phyloP scores from a whole-genome alignment of 768 basidiomycete species.

The Phaeolepiota aurea region DNA sequence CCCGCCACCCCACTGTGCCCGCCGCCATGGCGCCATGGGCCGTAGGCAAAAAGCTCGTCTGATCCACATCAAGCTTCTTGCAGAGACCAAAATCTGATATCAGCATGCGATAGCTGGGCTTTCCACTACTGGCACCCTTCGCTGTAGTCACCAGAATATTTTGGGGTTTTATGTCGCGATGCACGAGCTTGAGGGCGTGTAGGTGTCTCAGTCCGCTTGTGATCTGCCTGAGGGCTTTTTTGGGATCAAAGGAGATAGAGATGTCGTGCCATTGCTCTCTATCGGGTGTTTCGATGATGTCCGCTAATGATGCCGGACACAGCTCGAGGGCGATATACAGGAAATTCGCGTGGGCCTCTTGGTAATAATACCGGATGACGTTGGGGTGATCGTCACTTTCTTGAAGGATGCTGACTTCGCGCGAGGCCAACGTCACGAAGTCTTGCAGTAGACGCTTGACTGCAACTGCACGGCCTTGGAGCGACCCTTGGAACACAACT shows the following conservation, averaged over 20 bases:
- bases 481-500: slow-evolving; percentile 86
- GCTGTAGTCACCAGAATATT: slow-evolving; percentile 85
- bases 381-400: slow-evolving; percentile 98
- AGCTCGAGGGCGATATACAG: slow-evolving; percentile 97
- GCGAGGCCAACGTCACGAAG: slow-evolving; percentile 88
- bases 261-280: slow-evolving; percentile 66
- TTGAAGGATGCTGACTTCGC: slow-evolving; percentile 91
- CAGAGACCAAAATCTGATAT: slow-evolving; percentile 98
- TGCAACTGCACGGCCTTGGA: slow-evolving; percentile 98
- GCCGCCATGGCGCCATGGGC: slow-evolving; percentile 83
- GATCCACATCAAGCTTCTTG: slow-evolving; percentile 90
- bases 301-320: slow-evolving; percentile 84
- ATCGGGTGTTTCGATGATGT: slow-evolving; percentile 76
- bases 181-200: slow-evolving; percentile 92
- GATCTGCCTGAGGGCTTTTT: slow-evolving; percentile 82
- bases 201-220: slow-evolving; percentile 84
- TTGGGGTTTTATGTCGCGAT: slow-evolving; percentile 97
- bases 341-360: slow-evolving; percentile 89
- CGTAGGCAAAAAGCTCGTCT: slow-evolving; percentile 93
- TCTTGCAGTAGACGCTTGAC: slow-evolving; percentile 94
- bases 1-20: slow-evolving; percentile 95
- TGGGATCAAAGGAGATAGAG: slow-evolving; percentile 71
- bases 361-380: slow-evolving; percentile 97
- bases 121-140: slow-evolving; percentile 38
- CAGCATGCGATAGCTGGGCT: slow-evolving; percentile 60